Conservation (phyloP, 345 rosid genomes). For the Bruguiera sexangula region DNA sequence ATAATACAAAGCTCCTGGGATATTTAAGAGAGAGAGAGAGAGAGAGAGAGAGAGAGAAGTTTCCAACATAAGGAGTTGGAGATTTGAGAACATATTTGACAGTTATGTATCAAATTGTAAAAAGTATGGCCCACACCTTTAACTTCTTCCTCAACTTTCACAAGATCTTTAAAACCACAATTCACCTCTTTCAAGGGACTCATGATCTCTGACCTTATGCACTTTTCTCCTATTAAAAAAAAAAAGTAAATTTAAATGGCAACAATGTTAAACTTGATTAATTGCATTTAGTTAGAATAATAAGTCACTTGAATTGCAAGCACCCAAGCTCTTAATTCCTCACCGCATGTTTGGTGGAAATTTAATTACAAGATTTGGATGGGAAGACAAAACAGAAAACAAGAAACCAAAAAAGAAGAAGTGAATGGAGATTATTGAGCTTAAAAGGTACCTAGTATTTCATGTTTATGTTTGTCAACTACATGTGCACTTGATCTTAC, state of each 20-base stretch:
- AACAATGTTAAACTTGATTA: constrained; percentile 8
- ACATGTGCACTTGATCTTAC: no score
- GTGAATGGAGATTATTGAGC: no score
- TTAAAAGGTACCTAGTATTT: no score
- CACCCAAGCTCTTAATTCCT: constrained; percentile 53
- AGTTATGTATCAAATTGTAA: background rate
- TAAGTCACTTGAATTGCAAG: constrained; percentile 79
- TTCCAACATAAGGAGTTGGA: no score
- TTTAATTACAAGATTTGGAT: no score
- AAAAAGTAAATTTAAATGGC: constrained; percentile 8
- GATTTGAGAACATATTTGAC: background rate
- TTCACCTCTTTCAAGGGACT: constrained; percentile 75
- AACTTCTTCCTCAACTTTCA: constrained; percentile 82
- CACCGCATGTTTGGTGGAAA: constrained; percentile 61
- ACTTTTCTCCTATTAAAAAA: constrained; percentile 46
- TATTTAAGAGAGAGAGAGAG: no score
- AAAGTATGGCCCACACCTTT: constrained; percentile 51
- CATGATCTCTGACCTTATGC: constrained; percentile 64
- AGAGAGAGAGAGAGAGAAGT: no score
- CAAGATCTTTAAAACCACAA: constrained; percentile 94
- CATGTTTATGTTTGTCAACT: no score
- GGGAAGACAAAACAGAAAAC: no score
- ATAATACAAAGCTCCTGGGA: constrained; percentile 73
- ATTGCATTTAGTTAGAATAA: constrained; percentile 2
- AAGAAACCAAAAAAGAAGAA: no score